Conservation (phyloP, 805 yeast species). For the Wickerhamiella lipophila region DNA sequence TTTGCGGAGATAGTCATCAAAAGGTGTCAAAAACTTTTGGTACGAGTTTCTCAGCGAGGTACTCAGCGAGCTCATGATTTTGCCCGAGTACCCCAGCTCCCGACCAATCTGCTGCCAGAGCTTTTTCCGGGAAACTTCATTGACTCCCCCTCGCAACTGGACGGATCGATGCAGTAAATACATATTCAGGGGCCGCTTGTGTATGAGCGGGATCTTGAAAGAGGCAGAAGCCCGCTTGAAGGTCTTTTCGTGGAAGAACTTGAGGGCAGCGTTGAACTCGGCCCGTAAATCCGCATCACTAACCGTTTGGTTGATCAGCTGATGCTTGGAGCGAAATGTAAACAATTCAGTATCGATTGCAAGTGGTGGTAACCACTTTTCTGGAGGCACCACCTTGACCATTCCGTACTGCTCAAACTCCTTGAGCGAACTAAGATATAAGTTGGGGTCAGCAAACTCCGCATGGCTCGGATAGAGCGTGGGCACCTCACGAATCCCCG, state of each 20-base stretch:
- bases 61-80: conserved; percentile 57
- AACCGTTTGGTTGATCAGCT: conserved; percentile 1
- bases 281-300: background rate
- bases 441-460: conserved; percentile 53
- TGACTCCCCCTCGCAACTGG: conserved; percentile 52
- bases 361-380: conserved; percentile 32
- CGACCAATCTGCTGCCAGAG: conserved; percentile 77
- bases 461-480: conserved; percentile 40
- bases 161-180: conserved; percentile 48
- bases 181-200: conserved; percentile 52
- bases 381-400: conserved; percentile 58
- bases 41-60: conserved; percentile 53
- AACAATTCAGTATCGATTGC: conserved; percentile 25
- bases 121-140: conserved; percentile 48
- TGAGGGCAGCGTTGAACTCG: conserved; percentile 9
- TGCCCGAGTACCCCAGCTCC: conserved; percentile 64
- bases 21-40: conserved; percentile 16
- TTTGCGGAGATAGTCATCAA: conserved; percentile 31
- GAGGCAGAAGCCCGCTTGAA: background rate
- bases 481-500: conserved; percentile 38
- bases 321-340: conserved; percentile 5
- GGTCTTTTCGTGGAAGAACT: background rate
- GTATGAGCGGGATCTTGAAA: conserved; percentile 48
- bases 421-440: conserved; percentile 43
- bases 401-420: conserved; percentile 49